These are phyloP conservation scores for Telfairia occidentalis DNA, from an alignment of 331 rosid species.

Conservation along the genomic window DNA sequence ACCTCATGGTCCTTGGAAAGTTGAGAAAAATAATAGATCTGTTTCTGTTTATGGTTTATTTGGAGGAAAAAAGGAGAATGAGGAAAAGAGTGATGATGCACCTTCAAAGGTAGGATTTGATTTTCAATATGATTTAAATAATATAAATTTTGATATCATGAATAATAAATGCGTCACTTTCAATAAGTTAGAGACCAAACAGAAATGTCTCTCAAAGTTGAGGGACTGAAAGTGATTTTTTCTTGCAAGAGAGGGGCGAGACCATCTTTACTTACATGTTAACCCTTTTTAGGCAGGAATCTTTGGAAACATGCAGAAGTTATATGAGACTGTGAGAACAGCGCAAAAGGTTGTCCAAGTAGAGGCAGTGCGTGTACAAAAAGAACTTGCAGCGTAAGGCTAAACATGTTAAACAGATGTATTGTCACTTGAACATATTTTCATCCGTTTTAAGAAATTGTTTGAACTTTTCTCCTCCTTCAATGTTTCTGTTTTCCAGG, in stretches of 20 bases:
- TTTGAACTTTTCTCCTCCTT: neutral
- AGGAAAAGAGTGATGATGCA: slow-evolving; percentile 43
- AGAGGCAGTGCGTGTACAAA: slow-evolving; percentile 68
- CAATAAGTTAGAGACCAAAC: neutral
- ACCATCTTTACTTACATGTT: neutral
- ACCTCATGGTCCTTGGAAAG: slow-evolving; percentile 18
- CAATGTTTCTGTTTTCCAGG: slow-evolving; percentile 35
- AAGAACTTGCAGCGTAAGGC: slow-evolving; percentile 64
- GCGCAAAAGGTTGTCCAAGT: slow-evolving; percentile 76
- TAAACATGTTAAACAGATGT: neutral
- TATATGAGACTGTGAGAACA: slow-evolving; percentile 66
- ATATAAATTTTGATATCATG: neutral
- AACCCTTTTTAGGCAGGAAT: slow-evolving; percentile 46
- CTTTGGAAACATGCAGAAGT: slow-evolving; percentile 69
- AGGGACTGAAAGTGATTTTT: neutral
- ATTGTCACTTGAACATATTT: neutral
- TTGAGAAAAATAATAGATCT: slow-evolving; percentile 24
- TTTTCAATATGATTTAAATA: neutral
- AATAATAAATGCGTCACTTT: neutral
- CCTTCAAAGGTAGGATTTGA: slow-evolving; percentile 48
- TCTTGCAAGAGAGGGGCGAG: neutral
- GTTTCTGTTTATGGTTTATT: slow-evolving; percentile 37
- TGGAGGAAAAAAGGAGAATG: slow-evolving; percentile 56
- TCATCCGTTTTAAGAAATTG: neutral
- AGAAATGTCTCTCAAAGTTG: neutral